A percentile compares a stretch with the other conserved stretches of the same genome.
Evolutionary conservation across 352 stramenopile genomes (phyloP).

Genomic region (Pseudoperonospora humuli): DNA sequence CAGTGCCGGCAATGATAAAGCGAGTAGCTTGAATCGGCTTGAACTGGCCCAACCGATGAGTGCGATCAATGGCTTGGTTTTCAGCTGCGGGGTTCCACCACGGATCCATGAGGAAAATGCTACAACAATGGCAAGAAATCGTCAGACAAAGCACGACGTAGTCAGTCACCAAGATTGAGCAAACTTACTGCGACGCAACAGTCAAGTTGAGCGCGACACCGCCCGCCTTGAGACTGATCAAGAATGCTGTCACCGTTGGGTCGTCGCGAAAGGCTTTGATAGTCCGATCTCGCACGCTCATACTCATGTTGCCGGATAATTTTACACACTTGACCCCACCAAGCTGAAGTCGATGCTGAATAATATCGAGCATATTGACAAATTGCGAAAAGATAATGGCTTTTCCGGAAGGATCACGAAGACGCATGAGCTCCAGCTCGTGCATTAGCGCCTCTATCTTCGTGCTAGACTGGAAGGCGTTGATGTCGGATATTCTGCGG

Average conservation of each 20-base stretch:
- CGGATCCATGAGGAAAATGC: constrained; percentile 96
- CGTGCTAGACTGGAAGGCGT: constrained; percentile 85
- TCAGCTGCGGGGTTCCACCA: constrained; percentile 98
- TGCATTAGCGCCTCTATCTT: constrained; percentile 98
- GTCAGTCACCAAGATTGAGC: neutral
- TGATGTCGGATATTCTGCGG: constrained; percentile 48
- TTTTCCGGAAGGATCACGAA: constrained; percentile 91
- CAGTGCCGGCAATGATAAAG: constrained; percentile 97
- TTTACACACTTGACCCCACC: constrained; percentile 87
- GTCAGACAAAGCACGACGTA: constrained; percentile 7
- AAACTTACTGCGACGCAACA: constrained; percentile 89
- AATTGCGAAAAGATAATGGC: constrained; percentile 99
- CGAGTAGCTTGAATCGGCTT: constrained; percentile 94
- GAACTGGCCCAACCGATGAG: constrained; percentile 96
- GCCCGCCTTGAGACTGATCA: constrained; percentile 98
- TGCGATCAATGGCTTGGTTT: constrained; percentile 95
- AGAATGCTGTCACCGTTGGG: constrained; percentile 89
- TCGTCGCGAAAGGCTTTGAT: constrained; percentile 86
- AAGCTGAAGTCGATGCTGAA: constrained; percentile 92
- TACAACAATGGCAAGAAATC: constrained; percentile 18
- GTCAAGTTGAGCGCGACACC: constrained; percentile 98
- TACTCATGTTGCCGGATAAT: constrained; percentile 87
- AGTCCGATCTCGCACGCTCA: constrained; percentile 76
- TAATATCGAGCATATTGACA: constrained; percentile 98
- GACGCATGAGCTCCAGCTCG: constrained; percentile 92